Evolutionary conservation across 441 rosid genomes (phyloP).

Genomic region (Euphorbia schlechtendalii): DNA sequence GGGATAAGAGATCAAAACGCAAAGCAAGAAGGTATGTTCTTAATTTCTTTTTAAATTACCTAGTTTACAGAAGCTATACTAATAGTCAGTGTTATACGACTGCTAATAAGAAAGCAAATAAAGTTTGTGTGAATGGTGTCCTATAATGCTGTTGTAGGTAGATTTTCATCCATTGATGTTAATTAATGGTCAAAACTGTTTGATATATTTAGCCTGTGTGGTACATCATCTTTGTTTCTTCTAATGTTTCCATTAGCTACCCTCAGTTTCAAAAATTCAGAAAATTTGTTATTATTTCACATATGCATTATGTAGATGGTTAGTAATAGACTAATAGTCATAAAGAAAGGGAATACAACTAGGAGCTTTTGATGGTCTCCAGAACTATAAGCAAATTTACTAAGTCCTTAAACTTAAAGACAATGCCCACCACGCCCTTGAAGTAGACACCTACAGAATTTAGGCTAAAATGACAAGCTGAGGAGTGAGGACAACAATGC

Average conservation of each 20-base stretch:
- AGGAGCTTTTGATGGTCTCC: too few relatives aligned
- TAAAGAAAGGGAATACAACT: too few relatives aligned
- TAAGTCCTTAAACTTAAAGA: too few relatives aligned
- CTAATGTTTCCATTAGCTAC: background rate
- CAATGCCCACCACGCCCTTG: too few relatives aligned
- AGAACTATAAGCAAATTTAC: too few relatives aligned
- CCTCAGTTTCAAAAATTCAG: background rate
- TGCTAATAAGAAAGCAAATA: too few relatives aligned
- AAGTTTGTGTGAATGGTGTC: background rate
- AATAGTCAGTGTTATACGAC: background rate
- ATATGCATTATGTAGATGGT: background rate
- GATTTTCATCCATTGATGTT: background rate
- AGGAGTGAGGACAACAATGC: background rate
- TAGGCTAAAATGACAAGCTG: too few relatives aligned
- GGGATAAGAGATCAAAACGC: conserved; percentile 62
- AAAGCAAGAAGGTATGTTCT: conserved; percentile 81
- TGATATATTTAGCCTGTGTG: background rate
- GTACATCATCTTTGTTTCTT: background rate
- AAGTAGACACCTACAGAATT: too few relatives aligned
- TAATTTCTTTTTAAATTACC: background rate
- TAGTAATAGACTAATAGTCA: too few relatives aligned
- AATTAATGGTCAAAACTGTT: background rate
- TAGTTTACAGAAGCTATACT: background rate
- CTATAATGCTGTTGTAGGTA: background rate
- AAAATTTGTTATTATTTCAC: background rate